These are phyloP conservation scores for Warburgia ugandensis DNA, from an alignment of 164 flowering plant species.

Conservation along the genomic window DNA sequence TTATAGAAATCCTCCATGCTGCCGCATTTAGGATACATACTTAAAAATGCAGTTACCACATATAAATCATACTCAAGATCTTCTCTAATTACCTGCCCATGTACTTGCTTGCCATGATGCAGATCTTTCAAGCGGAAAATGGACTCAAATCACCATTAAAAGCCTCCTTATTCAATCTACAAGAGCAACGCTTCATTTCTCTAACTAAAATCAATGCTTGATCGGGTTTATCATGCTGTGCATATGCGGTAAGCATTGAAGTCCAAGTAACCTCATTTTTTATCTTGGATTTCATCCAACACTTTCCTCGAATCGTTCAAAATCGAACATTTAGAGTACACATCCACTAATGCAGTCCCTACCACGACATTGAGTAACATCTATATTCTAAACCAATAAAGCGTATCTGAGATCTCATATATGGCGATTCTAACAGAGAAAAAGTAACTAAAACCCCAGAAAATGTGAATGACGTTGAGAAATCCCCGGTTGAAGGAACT, in stretches of 20 bases:
- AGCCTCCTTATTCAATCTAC: too few species aligned
- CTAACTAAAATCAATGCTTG: constrained; percentile 26
- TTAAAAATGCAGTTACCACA: too few species aligned
- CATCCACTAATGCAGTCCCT: constrained; percentile 40
- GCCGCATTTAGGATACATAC: too few species aligned
- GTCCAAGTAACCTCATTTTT: constrained; percentile 63
- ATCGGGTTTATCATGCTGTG: constrained; percentile 24
- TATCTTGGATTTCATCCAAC: constrained; percentile 53
- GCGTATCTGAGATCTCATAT: constrained; percentile 40
- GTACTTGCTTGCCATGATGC: too few species aligned
- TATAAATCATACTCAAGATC: too few species aligned
- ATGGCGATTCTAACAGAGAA: constrained; percentile 8
- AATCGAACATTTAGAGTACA: constrained; percentile 42
- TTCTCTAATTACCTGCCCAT: too few species aligned
- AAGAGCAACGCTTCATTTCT: constrained; percentile 35
- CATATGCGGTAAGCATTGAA: constrained; percentile 46
- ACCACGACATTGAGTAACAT: constrained; percentile 37
- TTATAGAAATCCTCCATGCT: too few species aligned
- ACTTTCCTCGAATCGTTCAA: constrained; percentile 32
- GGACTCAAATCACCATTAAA: too few species aligned
- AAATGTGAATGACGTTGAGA: constrained; percentile 43
- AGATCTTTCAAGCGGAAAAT: too few species aligned
- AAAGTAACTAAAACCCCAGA: constrained; percentile 49
- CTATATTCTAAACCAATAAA: constrained; percentile 40
- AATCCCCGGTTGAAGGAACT: constrained; percentile 30